Evolutionary conservation across 495 filamentous ascomycete genomes (phyloP).

Genomic region (Trichocladium uniseriatum): DNA sequence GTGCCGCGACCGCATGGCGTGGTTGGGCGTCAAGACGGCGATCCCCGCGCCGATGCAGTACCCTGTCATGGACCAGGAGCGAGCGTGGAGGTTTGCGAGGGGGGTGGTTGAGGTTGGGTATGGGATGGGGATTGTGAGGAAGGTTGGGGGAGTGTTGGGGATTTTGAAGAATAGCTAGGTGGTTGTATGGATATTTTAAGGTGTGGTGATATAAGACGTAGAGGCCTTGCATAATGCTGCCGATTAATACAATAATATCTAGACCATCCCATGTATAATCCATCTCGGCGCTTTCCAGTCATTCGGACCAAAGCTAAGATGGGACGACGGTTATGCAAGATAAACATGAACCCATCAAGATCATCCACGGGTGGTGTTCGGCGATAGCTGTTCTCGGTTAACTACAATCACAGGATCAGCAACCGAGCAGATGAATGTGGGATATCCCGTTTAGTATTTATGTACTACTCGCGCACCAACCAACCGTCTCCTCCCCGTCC

Average conservation of each 20-base stretch:
- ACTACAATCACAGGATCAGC: too few relatives aligned
- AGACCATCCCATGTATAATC: too few relatives aligned
- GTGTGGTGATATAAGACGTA: neutral
- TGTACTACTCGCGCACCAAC: too few relatives aligned
- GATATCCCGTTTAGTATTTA: too few relatives aligned
- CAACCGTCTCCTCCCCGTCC: too few relatives aligned
- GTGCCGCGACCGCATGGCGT: conserved; percentile 62
- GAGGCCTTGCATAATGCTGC: neutral
- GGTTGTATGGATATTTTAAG: neutral
- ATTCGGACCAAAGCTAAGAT: too few relatives aligned
- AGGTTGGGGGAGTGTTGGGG: conserved; percentile 32
- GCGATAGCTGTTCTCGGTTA: too few relatives aligned
- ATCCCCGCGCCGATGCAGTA: conserved; percentile 77
- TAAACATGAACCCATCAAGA: too few relatives aligned
- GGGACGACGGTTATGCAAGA: too few relatives aligned
- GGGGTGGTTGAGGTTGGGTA: conserved; percentile 49
- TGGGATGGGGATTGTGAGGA: conserved; percentile 30
- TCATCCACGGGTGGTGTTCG: too few relatives aligned
- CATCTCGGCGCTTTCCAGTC: too few relatives aligned
- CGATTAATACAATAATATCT: neutral
- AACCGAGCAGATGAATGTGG: too few relatives aligned
- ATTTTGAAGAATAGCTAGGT: conserved; percentile 33
- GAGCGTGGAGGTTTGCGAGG: conserved; percentile 48
- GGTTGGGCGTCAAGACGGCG: conserved; percentile 53
- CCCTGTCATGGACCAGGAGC: conserved; percentile 51